A percentile compares a stretch with the other conserved stretches of the same genome.
Evolutionary conservation across 176 grass and related monocot species (phyloP).

Genomic region (Tillandsia fasciculata): DNA sequence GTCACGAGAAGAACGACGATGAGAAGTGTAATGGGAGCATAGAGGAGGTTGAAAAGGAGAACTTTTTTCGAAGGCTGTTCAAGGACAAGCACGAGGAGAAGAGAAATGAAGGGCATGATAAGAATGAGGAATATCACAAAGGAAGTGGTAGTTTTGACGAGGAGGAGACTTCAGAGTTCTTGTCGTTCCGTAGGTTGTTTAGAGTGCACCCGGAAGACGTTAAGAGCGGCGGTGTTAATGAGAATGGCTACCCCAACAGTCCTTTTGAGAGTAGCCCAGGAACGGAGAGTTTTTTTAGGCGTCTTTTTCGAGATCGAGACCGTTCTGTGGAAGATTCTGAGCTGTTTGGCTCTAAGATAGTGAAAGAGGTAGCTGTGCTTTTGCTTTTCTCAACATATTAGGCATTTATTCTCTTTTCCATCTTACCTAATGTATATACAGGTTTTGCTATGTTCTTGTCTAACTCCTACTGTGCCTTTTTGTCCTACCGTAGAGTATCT

Average conservation of each 20-base stretch:
- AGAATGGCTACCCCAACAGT: slow-evolving; percentile 38
- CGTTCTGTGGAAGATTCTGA: slow-evolving; percentile 87
- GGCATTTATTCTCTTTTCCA: neutral
- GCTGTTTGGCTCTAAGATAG: slow-evolving; percentile 49
- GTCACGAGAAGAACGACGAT: slow-evolving; percentile 49
- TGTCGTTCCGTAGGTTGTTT: slow-evolving; percentile 91
- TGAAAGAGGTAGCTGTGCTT: slow-evolving; percentile 50
- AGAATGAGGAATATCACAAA: slow-evolving; percentile 50
- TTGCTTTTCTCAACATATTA: neutral
- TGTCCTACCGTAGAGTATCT: too few species aligned
- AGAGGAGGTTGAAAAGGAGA: slow-evolving; percentile 84
- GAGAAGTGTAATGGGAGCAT: slow-evolving; percentile 37
- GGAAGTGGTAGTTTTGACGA: slow-evolving; percentile 43
- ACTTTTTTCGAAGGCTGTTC: slow-evolving; percentile 84
- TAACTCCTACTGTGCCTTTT: too few species aligned
- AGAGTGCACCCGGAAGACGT: slow-evolving; percentile 81
- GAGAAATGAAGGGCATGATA: slow-evolving; percentile 38
- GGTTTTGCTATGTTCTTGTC: too few species aligned
- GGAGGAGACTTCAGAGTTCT: slow-evolving; percentile 73
- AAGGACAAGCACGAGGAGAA: slow-evolving; percentile 85
- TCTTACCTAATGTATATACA: neutral
- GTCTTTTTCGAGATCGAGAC: slow-evolving; percentile 77
- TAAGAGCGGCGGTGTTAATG: slow-evolving; percentile 40
- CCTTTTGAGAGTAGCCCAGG: slow-evolving; percentile 80
- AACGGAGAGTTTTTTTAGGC: slow-evolving; percentile 83